Percentiles rank a stretch among this genome's conserved stretches.
These are phyloP conservation scores for Fennellomyces sp. DNA, from an alignment of 371 early-diverging fungal species.

Conservation along the genomic window DNA sequence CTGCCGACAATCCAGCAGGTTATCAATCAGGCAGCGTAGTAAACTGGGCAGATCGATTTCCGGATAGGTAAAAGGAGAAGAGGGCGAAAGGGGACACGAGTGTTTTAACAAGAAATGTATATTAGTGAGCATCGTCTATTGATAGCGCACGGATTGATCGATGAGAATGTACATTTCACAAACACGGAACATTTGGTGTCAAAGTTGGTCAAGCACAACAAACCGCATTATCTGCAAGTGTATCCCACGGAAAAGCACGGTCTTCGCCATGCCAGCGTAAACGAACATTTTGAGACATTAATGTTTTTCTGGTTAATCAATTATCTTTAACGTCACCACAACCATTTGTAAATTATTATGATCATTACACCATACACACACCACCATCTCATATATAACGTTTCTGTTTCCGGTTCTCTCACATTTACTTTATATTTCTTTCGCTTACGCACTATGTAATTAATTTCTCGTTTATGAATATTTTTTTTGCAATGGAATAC, in stretches of 20 bases:
- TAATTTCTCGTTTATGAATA: no score
- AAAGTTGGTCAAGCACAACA: constrained; percentile 56
- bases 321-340: constrained; percentile 52
- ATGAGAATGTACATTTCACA: constrained; percentile 84
- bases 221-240: constrained; percentile 68
- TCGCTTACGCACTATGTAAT: no score
- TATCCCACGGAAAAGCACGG: constrained; percentile 83
- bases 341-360: neutral
- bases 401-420: no score
- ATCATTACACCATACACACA: neutral
- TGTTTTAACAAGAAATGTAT: neutral
- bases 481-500: no score
- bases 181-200: constrained; percentile 66
- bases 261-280: constrained; percentile 65
- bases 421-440: no score
- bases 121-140: constrained; percentile 66
- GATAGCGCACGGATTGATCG: constrained; percentile 78
- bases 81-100: neutral
- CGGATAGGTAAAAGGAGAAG: constrained; percentile 51
- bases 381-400: no score
- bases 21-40: constrained; percentile 62
- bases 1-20: constrained; percentile 47
- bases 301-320: constrained; percentile 75
- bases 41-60: constrained; percentile 57
- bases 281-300: constrained; percentile 83